Base-by-base conservation (phyloP, 805 yeast genomes). In the Saturnispora sanitii region DNA sequence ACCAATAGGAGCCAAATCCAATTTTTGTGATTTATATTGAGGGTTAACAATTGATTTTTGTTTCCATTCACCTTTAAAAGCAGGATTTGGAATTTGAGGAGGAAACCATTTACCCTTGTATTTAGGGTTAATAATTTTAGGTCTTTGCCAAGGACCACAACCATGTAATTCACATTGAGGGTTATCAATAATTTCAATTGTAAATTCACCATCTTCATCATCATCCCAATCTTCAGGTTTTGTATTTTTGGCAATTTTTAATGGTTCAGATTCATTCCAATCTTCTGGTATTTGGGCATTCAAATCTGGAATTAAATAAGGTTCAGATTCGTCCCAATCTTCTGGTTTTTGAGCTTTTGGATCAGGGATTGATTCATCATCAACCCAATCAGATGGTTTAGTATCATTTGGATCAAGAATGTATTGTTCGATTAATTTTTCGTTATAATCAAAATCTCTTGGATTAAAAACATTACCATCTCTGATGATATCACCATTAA, bases 201-300 rank as follows among this genome's bases (percentile, higher is more conserved):
- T 52, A 94, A 94, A 88, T 52, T 70, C 79, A 4, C 95, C 96
- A 56, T 86, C 95, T 56, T 82, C 88, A 49, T 79, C 88, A 32
- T 84, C 95, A 55, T 83, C 83, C 96, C 96, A 87, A 53, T 72
- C 79, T 34, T 67, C 80, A 16, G 95, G 95, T 51, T 68, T 73
- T 25, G 45, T 54, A 22, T 84, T 79, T 2, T 65, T 67, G 9
- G 71, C 61, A 43, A 88, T 75, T 45, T 61, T 73, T 45, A 62
- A 68, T 9, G 73, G 70, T 20, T 68, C 71, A 17, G 68, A 68
- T 52, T 80, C 94, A 49, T 77, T 75, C 96, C 96, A 88, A 46
- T 73, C 79, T 21, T 62, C 79, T 6, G 96, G 96, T 58, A 74
- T 81, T 6, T 36, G 53, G 6, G 79, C 82, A 4, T 65, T 61